Percentiles rank a stretch among this genome's conserved stretches.
Conservation (phyloP, 163 green algal species). For the Chloromonas sp. region DNA sequence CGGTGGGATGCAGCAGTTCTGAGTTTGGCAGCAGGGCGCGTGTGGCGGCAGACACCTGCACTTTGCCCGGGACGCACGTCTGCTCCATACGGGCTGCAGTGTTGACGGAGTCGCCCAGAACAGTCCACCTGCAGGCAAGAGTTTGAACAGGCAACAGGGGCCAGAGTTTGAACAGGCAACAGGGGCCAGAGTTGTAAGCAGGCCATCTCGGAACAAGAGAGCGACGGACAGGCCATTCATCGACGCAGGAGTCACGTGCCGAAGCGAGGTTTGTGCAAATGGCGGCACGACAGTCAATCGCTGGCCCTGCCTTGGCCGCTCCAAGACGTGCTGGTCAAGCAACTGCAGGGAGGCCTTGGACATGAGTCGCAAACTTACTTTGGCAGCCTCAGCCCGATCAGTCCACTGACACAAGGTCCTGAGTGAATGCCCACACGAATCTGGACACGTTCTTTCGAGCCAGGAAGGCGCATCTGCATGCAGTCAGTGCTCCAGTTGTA, state of each 20-base stretch:
- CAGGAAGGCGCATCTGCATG: constrained; percentile 4
- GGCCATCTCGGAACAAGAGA: too few species aligned
- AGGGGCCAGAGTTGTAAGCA: too few species aligned
- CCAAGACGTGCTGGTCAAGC: too few species aligned
- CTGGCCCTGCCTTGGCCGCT: too few species aligned
- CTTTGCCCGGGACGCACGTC: neutral
- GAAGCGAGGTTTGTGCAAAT: too few species aligned
- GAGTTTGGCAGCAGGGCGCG: neutral
- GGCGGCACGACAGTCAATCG: too few species aligned
- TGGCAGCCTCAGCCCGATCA: neutral
- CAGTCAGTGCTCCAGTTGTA: neutral
- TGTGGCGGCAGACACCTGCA: constrained; percentile 9
- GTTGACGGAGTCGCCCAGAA: neutral
- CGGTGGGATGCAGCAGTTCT: neutral
- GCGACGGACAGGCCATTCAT: too few species aligned
- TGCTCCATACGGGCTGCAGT: neutral
- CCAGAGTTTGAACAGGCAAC: too few species aligned
- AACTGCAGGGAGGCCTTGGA: too few species aligned
- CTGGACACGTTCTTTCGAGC: neutral
- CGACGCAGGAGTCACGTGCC: too few species aligned
- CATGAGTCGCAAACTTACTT: constrained; percentile 1
- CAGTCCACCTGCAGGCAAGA: neutral
- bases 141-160: too few species aligned
- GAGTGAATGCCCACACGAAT: constrained; percentile 19
- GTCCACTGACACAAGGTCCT: constrained; percentile 7